Percentiles rank a stretch among this genome's conserved stretches.
Evolutionary conservation across 345 rosid species (phyloP).

Genomic region (Sonneratia alba): DNA sequence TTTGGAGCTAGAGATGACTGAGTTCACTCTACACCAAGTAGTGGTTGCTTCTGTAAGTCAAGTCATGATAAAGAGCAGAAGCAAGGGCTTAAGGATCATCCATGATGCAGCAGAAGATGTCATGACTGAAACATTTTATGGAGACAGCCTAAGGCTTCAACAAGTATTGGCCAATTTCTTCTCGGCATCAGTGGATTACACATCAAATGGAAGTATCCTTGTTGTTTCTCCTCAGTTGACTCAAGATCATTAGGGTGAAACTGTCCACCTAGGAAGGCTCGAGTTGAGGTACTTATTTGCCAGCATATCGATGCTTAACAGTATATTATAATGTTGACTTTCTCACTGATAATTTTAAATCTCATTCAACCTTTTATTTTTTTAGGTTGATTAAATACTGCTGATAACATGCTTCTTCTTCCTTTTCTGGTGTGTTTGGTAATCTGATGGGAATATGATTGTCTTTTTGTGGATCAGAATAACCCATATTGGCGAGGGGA

Average conservation of each 20-base stretch:
- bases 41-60: constrained; percentile 59
- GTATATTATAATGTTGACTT: background rate
- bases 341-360: background rate
- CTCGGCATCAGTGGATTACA: constrained; percentile 39
- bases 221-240: constrained; percentile 41
- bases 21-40: constrained; percentile 47
- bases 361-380: background rate
- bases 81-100: constrained; percentile 42
- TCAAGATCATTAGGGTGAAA: constrained; percentile 53
- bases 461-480: constrained; percentile 31
- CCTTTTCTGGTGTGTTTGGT: no score
- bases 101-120: constrained; percentile 47
- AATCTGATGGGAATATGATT: background rate
- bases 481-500: constrained; percentile 51
- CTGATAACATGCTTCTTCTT: no score
- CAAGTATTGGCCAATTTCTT: constrained; percentile 74
- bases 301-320: background rate
- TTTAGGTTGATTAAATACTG: no score
- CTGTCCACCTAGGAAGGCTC: constrained; percentile 59
- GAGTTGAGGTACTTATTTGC: constrained; percentile 49
- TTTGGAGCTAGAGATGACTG: constrained; percentile 76
- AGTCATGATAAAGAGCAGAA: constrained; percentile 57
- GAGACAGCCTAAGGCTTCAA: constrained; percentile 81
- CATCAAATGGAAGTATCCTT: constrained; percentile 56
- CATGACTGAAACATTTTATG: constrained; percentile 50